Conservation (phyloP, 1,284 basidiomycete genomes). For the Boletus smithii region DNA sequence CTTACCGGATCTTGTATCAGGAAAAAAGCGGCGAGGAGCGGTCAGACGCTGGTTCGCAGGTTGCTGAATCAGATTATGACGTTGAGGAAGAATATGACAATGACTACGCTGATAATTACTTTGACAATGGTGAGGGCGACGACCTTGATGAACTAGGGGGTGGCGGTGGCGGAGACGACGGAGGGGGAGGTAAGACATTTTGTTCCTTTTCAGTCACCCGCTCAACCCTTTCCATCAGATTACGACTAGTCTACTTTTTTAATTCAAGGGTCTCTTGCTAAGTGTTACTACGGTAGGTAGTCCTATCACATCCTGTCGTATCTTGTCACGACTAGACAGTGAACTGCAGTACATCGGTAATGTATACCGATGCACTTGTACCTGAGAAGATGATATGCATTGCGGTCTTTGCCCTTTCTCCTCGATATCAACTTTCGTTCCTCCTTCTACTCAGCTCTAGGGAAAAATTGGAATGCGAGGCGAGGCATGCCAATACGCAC, state of each 20-base stretch:
- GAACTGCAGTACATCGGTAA: neutral
- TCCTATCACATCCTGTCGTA: neutral
- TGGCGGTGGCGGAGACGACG: conserved; percentile 58
- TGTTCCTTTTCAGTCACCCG: neutral
- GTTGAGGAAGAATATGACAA: conserved; percentile 84
- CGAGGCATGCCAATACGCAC: conserved; percentile 16
- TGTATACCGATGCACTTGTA: neutral
- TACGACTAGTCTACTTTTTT: conserved; percentile 23
- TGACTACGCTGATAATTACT: conserved; percentile 82
- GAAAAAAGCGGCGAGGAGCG: conserved; percentile 64
- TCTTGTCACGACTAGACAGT: conserved; percentile 4
- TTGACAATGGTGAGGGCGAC: conserved; percentile 79
- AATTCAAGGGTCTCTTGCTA: neutral
- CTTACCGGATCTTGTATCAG: conserved; percentile 31
- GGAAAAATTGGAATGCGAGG: neutral
- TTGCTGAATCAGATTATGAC: conserved; percentile 68
- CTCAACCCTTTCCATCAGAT: conserved; percentile 12
- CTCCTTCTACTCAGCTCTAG: no score
- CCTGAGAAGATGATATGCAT: neutral
- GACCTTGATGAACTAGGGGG: conserved; percentile 72
- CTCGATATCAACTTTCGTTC: neutral
- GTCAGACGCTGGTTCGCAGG: conserved; percentile 62
- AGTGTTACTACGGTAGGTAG: conserved; percentile 8
- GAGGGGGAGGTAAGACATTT: conserved; percentile 44
- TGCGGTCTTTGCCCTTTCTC: no score